Evolutionary conservation across 495 filamentous ascomycete genomes (phyloP), one percentile per base, ranked within the genome.

Genomic region (Barbatosphaeria neglecta): DNA sequence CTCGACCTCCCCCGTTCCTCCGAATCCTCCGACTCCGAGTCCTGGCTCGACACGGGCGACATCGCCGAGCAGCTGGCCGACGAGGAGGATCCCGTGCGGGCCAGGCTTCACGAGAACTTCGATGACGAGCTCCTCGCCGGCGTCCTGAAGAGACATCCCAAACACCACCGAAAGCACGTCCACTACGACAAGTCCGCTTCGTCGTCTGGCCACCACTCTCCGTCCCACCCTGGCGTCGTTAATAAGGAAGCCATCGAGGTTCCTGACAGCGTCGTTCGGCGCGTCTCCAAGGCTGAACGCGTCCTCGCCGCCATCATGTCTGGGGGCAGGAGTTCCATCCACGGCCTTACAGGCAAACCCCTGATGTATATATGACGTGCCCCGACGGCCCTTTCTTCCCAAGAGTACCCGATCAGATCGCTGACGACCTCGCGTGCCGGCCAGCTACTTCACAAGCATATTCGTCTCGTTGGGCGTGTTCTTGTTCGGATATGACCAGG

Each of bases 401-500:
- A 19, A 13, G 7, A 7, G 11, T 9, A 39, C 35, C n/a, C 1
- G 18, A 1, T 18, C 18, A 1, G 39, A 2, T 41, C 28, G 17
- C 22, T 38, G 22, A 31, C 44, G 35, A 23, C 11, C 17, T 2
- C 13, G 10, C 16, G 10, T 4, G 13, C 6, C 9, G 18, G 50
- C 22, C 56, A 95, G 89, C 43, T 98, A 96, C 61, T 97, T 98
- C 61, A 95, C 93, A 25, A 95, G 86, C 62, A 85, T 98, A 15
- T 97, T 98, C 67, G 92, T 98, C 52, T 97, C 93, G 42, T 74
- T 98, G 59, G 92, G 92, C 20, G 92, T 98, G 22, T 98, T 98
- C 55, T 72, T 98, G 22, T 98, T 98, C 63, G 93, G 92, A 45
- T 98, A 98, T 76, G 92, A 98, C 60, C 92, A 98, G 64, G 92